phyloP scores from a whole-genome alignment of 177 flowering plant species.

The Telopea speciosissima region DNA sequence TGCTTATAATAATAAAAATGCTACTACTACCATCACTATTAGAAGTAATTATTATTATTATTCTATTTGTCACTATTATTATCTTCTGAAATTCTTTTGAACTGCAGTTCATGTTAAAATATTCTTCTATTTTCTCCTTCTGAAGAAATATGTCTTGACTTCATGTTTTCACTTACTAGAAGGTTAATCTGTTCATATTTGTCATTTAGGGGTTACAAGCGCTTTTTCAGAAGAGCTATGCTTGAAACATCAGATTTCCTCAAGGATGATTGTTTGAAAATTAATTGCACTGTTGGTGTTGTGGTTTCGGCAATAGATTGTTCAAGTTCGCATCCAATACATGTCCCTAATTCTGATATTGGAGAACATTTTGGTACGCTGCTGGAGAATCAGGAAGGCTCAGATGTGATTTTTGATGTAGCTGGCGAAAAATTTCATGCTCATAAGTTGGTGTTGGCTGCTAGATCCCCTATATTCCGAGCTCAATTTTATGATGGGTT shows the following conservation, averaged over 20 bases:
- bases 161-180: not conserved
- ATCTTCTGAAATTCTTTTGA: no score
- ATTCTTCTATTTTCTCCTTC: not conserved
- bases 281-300: constrained; percentile 79
- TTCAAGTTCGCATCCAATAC: constrained; percentile 50
- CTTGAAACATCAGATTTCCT: constrained; percentile 64
- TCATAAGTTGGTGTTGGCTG: constrained; percentile 77
- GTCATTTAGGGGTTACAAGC: constrained; percentile 74
- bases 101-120: not conserved
- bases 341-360: constrained; percentile 77
- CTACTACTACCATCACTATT: no score
- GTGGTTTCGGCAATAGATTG: constrained; percentile 75
- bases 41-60: no score
- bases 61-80: no score
- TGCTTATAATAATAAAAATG: no score
- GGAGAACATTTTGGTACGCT: constrained; percentile 67
- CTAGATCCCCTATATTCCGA: constrained; percentile 76
- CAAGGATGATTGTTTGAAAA: constrained; percentile 63
- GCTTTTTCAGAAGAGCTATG: constrained; percentile 52
- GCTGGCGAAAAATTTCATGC: constrained; percentile 58
- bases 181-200: not conserved
- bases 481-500: constrained; percentile 59
- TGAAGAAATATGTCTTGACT: not conserved
- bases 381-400: constrained; percentile 56
- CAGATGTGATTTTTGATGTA: constrained; percentile 55